Base-by-base conservation (phyloP, 2,329 filamentous ascomycete genomes). In the Chaetomium sp. region DNA sequence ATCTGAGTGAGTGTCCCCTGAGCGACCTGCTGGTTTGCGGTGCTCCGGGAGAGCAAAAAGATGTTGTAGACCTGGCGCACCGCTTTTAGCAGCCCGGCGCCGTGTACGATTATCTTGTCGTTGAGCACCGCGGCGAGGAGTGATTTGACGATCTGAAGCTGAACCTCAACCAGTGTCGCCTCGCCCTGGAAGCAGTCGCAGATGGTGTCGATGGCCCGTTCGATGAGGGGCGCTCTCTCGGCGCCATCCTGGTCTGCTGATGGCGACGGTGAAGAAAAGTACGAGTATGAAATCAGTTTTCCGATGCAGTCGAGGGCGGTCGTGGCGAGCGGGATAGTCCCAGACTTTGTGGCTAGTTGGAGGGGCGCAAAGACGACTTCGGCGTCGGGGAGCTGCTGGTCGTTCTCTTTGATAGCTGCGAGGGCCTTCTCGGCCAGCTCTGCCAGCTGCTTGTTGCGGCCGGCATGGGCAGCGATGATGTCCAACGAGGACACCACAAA, bases 121-220 rank as follows among this genome's bases (percentile, higher is more conserved):
- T 98, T 98, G 69, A 99, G 82, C 16, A 99, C 95, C 16, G 96
- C 96, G 16, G 95, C 93, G 65, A 99, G 82, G 65, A 99, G 82
- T 1, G 95, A 98, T 80, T 99, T 98, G 76, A 99, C 92, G 71
- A 99, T 99, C 79, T 99, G 95, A 72, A 98, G 86, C 78, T 99
- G 95, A 56, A 98, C 90, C 76, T 97, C 94, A 60, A 90, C 85
- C 3, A 92, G 89, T 0, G 96, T 99, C 1, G 91, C 91, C 79
- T 99, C 95, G 74, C 95, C 94, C 75, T 98, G 93, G 75, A 99
- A 99, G 77, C 95, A 99, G 75, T 98, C 94, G 82, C 95, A 99
- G 82, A 99, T 99, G 42, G 95, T 97, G 78, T 99, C 96, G 74
- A 99, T 99, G 65, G 96, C 95, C 69, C 94, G 87, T 79, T 99